phyloP scores from a whole-genome alignment of 306 rosid species.

The Fragaria nilgerrensis region DNA sequence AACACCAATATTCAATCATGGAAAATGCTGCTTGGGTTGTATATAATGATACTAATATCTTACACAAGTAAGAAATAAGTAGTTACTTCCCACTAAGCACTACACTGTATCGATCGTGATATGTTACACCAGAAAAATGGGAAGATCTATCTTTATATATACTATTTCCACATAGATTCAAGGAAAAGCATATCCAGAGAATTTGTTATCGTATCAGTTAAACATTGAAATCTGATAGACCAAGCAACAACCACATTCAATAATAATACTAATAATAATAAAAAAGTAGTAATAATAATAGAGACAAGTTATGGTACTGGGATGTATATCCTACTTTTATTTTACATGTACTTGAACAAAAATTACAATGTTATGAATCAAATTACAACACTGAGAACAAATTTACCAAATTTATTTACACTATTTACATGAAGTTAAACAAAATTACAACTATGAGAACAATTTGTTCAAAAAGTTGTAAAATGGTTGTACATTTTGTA shows the following conservation, averaged over 20 bases:
- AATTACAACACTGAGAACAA: no score
- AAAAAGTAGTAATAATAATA: no score
- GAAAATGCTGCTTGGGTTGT: neutral
- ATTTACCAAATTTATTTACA: no score
- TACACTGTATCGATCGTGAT: neutral
- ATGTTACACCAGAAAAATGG: neutral
- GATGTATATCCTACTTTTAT: no score
- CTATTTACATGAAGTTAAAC: no score
- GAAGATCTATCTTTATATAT: neutral
- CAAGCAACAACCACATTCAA: neutral
- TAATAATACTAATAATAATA: neutral
- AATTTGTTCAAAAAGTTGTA: no score
- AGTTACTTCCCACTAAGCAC: neutral
- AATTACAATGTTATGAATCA: no score
- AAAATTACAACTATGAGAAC: no score
- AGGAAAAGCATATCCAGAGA: neutral
- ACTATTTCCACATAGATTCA: neutral
- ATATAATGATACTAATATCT: neutral
- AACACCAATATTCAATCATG: neutral
- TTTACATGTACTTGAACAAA: no score
- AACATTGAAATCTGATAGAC: neutral
- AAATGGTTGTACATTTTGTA: no score
- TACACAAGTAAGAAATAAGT: neutral
- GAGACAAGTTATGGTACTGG: no score
- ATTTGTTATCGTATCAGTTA: neutral